A percentile compares a stretch with the other conserved stretches of the same genome.
phyloP scores from a whole-genome alignment of 73 alveolate species.

The Paraurostyla sp. region DNA sequence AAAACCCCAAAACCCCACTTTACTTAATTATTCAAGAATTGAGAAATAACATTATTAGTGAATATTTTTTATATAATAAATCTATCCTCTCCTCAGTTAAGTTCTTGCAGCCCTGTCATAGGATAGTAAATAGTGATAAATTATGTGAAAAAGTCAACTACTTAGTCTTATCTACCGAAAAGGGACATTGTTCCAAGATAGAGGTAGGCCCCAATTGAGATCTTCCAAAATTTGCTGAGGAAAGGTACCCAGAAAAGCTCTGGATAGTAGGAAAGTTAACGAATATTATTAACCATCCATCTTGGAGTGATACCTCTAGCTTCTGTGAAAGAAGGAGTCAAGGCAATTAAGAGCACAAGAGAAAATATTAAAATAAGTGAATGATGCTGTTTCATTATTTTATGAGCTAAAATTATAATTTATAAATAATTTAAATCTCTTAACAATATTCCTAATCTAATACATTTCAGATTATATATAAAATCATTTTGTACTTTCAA shows the following conservation, averaged over 20 bases:
- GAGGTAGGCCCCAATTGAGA: neutral
- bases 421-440: neutral
- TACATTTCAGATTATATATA: neutral
- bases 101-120: neutral
- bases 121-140: constrained; percentile 1
- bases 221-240: neutral
- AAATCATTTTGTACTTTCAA: neutral
- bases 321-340: neutral
- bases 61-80: too few species aligned
- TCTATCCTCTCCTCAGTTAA: neutral
- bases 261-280: constrained; percentile 8
- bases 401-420: neutral
- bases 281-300: neutral
- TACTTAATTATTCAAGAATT: too few species aligned
- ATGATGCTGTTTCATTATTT: constrained; percentile 11
- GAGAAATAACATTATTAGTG: too few species aligned
- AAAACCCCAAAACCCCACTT: too few species aligned
- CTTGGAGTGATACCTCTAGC: constrained; percentile 1
- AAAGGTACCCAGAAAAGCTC: constrained; percentile 28
- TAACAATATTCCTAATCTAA: constrained; percentile 40
- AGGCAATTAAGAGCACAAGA: neutral
- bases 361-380: neutral
- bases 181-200: neutral
- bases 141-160: constrained; percentile 15
- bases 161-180: constrained; percentile 20